phyloP scores from a whole-genome alignment of 305 asterid genomes.

The Fraxinus greggii region DNA sequence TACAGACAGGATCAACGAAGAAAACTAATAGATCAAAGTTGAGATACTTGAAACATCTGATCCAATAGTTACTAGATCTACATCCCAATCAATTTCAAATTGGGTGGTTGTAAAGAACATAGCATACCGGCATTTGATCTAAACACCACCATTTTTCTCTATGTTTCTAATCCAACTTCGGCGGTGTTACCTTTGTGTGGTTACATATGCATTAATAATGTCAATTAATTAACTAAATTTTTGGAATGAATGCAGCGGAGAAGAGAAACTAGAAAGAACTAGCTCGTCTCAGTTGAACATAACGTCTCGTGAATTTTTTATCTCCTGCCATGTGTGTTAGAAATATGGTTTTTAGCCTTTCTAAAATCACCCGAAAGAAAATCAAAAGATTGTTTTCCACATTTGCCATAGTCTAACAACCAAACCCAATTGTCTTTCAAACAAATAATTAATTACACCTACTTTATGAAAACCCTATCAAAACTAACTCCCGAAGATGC shows the following conservation, averaged over 20 bases:
- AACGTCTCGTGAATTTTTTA: background rate
- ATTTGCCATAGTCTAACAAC: background rate
- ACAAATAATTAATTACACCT: background rate
- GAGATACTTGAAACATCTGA: background rate
- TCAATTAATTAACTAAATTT: background rate
- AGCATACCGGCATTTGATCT: background rate
- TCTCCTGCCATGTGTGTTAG: background rate
- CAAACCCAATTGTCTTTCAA: background rate
- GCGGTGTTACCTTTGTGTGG: background rate
- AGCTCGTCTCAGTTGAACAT: background rate
- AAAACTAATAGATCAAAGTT: slow-evolving; percentile 7
- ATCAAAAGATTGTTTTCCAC: background rate
- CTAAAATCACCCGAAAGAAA: background rate
- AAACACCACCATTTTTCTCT: background rate
- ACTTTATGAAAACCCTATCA: background rate
- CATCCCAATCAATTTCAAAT: background rate
- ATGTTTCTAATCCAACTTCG: background rate
- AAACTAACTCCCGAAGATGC: background rate
- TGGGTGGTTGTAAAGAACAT: background rate
- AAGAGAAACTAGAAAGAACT: background rate
- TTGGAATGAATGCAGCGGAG: background rate
- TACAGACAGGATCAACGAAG: background rate
- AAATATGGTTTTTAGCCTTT: background rate
- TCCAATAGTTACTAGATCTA: slow-evolving; percentile 4
- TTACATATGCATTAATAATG: background rate